A percentile compares a stretch with the other conserved stretches of the same genome.
Evolutionary conservation across 305 asterid species (phyloP).

Genomic region (Ilex paraguariensis): DNA sequence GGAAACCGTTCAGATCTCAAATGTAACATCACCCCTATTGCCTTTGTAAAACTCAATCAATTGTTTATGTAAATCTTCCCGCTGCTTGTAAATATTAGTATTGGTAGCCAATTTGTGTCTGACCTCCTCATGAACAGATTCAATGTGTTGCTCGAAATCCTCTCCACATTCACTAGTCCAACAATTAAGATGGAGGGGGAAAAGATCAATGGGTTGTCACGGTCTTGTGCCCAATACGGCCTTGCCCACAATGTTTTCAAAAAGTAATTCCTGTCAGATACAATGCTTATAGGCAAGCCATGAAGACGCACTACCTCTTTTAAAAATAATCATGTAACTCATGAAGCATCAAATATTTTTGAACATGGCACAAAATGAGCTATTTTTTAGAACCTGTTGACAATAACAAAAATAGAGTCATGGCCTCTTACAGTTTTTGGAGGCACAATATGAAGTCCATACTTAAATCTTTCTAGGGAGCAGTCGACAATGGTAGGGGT

Average conservation of each 20-base stretch:
- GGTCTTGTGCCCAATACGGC: neutral
- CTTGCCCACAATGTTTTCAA: neutral
- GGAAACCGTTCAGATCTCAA: too few relatives aligned
- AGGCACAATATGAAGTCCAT: neutral
- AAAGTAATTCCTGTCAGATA: neutral
- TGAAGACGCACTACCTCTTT: too few relatives aligned
- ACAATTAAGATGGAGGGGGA: too few relatives aligned
- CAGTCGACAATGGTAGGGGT: neutral
- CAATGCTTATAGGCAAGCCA: neutral
- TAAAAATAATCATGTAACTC: neutral
- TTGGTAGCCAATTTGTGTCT: too few relatives aligned
- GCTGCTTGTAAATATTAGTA: too few relatives aligned
- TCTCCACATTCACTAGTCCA: too few relatives aligned
- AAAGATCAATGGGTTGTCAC: too few relatives aligned
- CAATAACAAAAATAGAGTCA: neutral
- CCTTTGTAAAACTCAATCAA: too few relatives aligned
- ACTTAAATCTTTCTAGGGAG: neutral
- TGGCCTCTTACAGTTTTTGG: neutral
- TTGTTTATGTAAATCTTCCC: too few relatives aligned
- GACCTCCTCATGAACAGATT: too few relatives aligned
- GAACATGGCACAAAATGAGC: neutral
- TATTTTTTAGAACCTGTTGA: neutral
- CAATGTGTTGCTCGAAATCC: too few relatives aligned
- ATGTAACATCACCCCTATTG: too few relatives aligned
- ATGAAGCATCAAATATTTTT: neutral